Evolutionary conservation across 2,329 filamentous ascomycete species (phyloP).

Genomic region (Aspergillus melleus): DNA sequence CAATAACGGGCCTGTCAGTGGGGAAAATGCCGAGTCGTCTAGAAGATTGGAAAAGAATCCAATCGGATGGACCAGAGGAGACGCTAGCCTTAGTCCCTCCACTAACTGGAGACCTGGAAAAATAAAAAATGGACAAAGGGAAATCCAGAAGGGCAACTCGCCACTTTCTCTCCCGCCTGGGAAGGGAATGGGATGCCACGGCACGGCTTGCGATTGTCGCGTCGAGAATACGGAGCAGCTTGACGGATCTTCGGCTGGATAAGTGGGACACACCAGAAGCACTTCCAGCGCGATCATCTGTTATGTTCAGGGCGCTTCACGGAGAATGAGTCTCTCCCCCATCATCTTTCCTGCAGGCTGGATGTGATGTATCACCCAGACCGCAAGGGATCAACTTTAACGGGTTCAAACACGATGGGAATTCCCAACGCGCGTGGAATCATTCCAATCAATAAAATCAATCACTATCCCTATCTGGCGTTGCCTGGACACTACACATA

Average conservation of each 20-base stretch:
- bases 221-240: neutral
- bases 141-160: neutral
- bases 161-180: neutral
- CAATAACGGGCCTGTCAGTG: slow-evolving; percentile 11
- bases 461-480: neutral
- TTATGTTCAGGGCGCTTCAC: too few species aligned
- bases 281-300: neutral
- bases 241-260: neutral
- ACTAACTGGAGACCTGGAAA: neutral
- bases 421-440: neutral
- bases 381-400: slow-evolving; percentile 8
- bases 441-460: neutral
- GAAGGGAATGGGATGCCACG: neutral
- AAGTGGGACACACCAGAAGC: neutral
- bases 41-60: slow-evolving; percentile 15
- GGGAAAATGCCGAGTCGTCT: slow-evolving; percentile 13
- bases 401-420: neutral
- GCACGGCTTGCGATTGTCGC: neutral
- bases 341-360: neutral
- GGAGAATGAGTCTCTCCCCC: neutral
- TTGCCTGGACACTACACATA: neutral
- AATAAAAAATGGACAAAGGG: slow-evolving; percentile 2
- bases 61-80: slow-evolving; percentile 18
- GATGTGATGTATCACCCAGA: slow-evolving; percentile 5
- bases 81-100: slow-evolving; percentile 2